Base-by-base conservation (phyloP, 306 rosid species). In the Begonia loranthoides region DNA sequence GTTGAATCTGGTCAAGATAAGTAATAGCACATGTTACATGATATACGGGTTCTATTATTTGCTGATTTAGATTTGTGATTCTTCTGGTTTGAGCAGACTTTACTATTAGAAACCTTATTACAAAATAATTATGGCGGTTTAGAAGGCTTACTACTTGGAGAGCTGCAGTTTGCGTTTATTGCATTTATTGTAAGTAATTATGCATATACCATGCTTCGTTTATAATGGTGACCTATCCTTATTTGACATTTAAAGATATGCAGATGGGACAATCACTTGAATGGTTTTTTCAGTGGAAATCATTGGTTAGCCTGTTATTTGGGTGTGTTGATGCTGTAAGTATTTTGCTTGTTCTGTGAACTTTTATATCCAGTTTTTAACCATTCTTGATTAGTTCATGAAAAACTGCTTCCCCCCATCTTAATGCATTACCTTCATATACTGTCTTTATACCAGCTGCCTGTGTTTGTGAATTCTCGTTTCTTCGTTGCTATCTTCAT, bases 221-320 rank as follows among this genome's bases (percentile, higher is more conserved):
- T 34, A 52, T 49, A 12, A 50, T 55, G 2, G 9, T 57, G 45
- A 59, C 38, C 21, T 53, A 55, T 57, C 57, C 55, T 45, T 50
- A 34, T 28, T 7, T 69, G 54, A 65, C 57, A 57, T 57, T 52
- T 56, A 55, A 66, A 52, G 45, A 51, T 49, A 9, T 55, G 78
- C 71, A 85, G 94, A 85, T 89, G 97, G 97, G 97, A 41, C 97
- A 89, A 60, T 89, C 97, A 3, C 81, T 89, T 39, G 87, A 85
- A 79, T 94, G 89, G 62, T 89, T 89, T 74, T 58, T 84, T 22
- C 97, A 79, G 64, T 85, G 94, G 97, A 89, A 89, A 52, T 80
- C 90, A 24, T 51, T 89, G 52, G 76, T 82, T 68, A 78, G 70
- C 87, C 90, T 89, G 70, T 53, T 89, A 54, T 67, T 89, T 68